A percentile compares a stretch with the other conserved stretches of the same genome.
Conservation (phyloP, 176 grass and related monocot genomes). For the Aechmea fasciata region DNA sequence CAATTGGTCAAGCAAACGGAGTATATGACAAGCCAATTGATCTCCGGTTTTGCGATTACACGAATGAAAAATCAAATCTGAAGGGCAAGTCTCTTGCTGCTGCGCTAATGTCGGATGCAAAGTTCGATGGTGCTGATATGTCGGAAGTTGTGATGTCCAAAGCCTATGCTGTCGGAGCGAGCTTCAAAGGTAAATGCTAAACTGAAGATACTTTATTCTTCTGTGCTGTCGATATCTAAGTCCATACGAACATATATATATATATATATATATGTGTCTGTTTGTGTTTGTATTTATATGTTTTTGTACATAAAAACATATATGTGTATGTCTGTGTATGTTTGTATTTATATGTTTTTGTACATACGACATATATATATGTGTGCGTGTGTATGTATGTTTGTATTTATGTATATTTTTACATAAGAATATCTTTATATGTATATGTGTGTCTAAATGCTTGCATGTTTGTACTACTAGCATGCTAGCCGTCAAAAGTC, state of each 20-base stretch:
- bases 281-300: no score
- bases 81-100: constrained; percentile 86
- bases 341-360: no score
- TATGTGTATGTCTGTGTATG: no score
- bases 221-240: background rate
- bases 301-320: no score
- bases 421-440: no score
- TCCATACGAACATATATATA: no score
- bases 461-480: no score
- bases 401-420: no score
- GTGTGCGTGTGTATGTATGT: no score
- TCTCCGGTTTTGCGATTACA: constrained; percentile 79
- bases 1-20: constrained; percentile 91
- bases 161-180: constrained; percentile 88
- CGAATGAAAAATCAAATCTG: constrained; percentile 63
- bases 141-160: constrained; percentile 95
- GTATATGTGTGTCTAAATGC: background rate
- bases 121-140: constrained; percentile 87
- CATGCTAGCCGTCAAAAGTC: no score
- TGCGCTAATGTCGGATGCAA: constrained; percentile 64
- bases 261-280: no score
- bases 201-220: background rate
- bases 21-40: constrained; percentile 93
- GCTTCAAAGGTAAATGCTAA: constrained; percentile 59
- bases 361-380: no score